Base-by-base conservation (phyloP, 768 basidiomycete genomes). In the Lepiota subincarnata region DNA sequence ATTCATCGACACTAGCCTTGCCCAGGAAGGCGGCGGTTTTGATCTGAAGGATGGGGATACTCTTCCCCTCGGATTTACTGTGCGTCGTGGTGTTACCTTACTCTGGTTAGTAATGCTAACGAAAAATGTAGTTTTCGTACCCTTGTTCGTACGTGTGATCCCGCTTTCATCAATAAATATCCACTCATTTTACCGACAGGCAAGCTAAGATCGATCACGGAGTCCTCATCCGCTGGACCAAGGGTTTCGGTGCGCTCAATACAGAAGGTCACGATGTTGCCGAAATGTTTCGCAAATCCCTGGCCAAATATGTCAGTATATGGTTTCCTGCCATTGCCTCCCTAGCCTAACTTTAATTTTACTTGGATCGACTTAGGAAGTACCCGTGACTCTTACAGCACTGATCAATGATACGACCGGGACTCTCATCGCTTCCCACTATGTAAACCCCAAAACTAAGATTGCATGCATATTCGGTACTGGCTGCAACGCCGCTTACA, bases 341-440 rank as follows among this genome's bases (percentile, higher is more conserved):
- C 12, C 31, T 28, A 26, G 41, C 18, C 12, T 49, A n/a, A 26
- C 6, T 11, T 2, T 11, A 11, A 1, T 11, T 7, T 31, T 7
- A n/a, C 13, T 53, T 8, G n/a, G n/a, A 26, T 19, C 40, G 10
- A 31, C 22, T 20, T 67, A 96, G 92, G 73, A 88, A 53, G 80
- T 97, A n/a, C 92, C 89, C 2, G 83, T 94, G 39, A 74, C 80
- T 54, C 71, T 98, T 26, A 87, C 86, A 7, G 92, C 95, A 1
- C 73, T 98, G 20, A 97, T 98, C 69, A 98, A 98, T 66, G 97
- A 99, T 70, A 98, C 97, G 0, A 99, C 97, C 3, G 97, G 97
- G 22, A 96, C 96, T 1, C 81, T 99, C 22, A 94, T 99, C 62
- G 97, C 97, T 10, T 97, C 95, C 1, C 86, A 90, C 71, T 99